Evolutionary conservation across 768 basidiomycete genomes (phyloP), one percentile per base, ranked within the genome.

Genomic region (Lanmaoa pseudosensibilis): DNA sequence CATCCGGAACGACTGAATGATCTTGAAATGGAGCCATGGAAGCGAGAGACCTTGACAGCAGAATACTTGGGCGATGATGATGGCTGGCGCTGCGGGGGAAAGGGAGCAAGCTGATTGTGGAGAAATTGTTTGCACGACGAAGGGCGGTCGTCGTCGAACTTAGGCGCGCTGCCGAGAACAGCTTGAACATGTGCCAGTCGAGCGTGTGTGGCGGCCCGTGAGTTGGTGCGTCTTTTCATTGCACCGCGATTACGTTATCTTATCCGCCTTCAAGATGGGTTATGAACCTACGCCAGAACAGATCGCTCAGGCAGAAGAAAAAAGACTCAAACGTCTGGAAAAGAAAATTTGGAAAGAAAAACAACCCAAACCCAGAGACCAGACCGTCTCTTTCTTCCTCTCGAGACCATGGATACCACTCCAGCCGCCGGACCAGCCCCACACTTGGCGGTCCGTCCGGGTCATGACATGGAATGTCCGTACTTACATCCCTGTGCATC

Each of bases 381-480:
- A 52, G 7, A 19, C 39, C 9, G 8, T 6, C 15, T 34, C 54
- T 33, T 63, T 53, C 41, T 63, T 61, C 48, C 64, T 65, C 41
- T 34, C 48, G 53, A 71, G 62, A 67, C 62, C 39, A 55, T 83
- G 82, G 81, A 38, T 74, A 43, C 60, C 65, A 13, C 61, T 75
- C 32, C 52, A 59, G 5, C 38, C 21, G 4, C 49, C 46, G 2
- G n/a, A 27, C 30, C 44, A 47, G 8, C 38, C 3, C 21, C 46
- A 23, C 23, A 8, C 52, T n/a, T n/a, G n/a, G n/a, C 46, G 10
- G 36, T 15, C 59, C 27, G 56, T 85, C 58, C 89, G 77, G 65
- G 69, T 94, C 48, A 77, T 90, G 75, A 88, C 88, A 5, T 94
- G 91, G 90, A 94, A 94, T 76, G 89, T 93, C 56, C 60, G 89